Evolutionary conservation across 305 asterid species (phyloP), one percentile per base, ranked within the genome.

Genomic region (Fraxinus latifolia): DNA sequence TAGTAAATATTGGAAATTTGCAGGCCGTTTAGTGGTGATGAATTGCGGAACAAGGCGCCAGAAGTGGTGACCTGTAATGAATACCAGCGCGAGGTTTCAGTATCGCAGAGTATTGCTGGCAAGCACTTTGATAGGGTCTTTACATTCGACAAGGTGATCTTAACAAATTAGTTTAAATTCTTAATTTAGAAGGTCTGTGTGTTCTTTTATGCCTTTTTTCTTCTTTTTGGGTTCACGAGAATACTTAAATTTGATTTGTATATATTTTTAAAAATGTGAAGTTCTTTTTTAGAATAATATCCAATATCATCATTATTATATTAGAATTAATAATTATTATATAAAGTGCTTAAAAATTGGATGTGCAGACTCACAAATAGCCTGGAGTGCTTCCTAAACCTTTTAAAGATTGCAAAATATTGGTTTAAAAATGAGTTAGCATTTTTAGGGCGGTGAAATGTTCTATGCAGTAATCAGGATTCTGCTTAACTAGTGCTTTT

Each of bases 1-100:
- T 23, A 3, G 7, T 23, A 0, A 32, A 37, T 36, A 29, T 75
- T 53, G 67, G 37, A 7, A 55, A 34, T 60, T 82, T 75, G 33
- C 79, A 96, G 99, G 86, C 99, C 99, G 8, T 94, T 93, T 70
- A 96, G 98, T 80, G 93, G 90, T 1, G 99, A 96, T 0, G 99
- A 96, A 89, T 82, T 96, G 84, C 86, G 93, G 87, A 96, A 84
- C 86, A 94, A 96, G 74, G 99, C 98, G 23, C 97, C 99, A 4
- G 97, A 94, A 85, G 97, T 96, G 32, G 91, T 96, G 76, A 90
- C 93, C 12, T 96, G 99, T 81, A 92, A 91, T 81, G 99, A 96
- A 14, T 92, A 88, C 85, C 90, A 88, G 84, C 86, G 97, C 71
- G 99, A 96, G 89, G 99, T 94, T 6, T 83, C 94, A 0, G 97